Base-by-base conservation (phyloP, 768 basidiomycete species). In the Psilocybe subaeruginosa region DNA sequence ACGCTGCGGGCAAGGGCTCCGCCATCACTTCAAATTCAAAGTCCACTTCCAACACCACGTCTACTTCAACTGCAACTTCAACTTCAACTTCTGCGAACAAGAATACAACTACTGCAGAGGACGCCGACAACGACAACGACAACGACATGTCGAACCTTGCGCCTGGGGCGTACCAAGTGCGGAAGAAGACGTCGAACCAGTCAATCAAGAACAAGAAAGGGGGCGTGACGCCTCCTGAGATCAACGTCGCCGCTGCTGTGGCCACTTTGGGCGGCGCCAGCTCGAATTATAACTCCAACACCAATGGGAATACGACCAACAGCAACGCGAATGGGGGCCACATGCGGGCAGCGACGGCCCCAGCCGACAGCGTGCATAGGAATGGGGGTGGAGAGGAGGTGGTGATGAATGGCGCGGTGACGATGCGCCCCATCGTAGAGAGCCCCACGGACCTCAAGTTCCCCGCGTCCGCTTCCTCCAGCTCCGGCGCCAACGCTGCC, bases 361-460 rank as follows among this genome's bases (percentile, higher is more conserved):
- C 77, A 19, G 61, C 66, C 6, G 14, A 23, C 23, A 23, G 23
- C 23, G 23, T 23, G 23, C 23, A 23, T 23, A 23, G 23, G 23
- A 23, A 23, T 23, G 23, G 23, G 23, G 23, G 17, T 16, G 48
- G 53, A 17, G 27, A 14, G 16, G 56, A 49, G 17, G 39, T 4
- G 39, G 16, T 31, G 19, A 63, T 48, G 45, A 61, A 68, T 41
- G 61, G 64, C 58, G 47, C 59, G 55, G 66, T 68, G 53, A 62
- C 69, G 63, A 67, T 70, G 64, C 64, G 73, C 2, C 69, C 77
- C 33, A 74, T 82, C 54, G 77, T 79, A 17, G 82, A 85, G 54
- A 82, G 82, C 16, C 83, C 84, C 5, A 80, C 77, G 2, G 73
- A 71, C 14, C 65, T 80, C 53, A 73, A 72, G 29, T 63, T 69